Base-by-base conservation (phyloP, 2,329 filamentous ascomycete genomes). In the Phialophora verrucosa region DNA sequence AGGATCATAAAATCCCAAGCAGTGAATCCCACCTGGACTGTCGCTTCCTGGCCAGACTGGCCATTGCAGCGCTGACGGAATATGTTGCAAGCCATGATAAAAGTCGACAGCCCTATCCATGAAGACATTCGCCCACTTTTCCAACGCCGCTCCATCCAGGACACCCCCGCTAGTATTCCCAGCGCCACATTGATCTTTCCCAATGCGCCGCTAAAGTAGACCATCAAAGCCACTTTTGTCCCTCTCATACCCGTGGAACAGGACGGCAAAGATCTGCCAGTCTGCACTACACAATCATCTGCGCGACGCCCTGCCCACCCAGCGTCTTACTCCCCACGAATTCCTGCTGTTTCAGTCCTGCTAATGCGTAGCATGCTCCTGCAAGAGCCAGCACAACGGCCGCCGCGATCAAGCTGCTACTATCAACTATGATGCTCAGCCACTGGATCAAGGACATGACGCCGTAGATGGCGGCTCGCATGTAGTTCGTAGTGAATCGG, bases 401-500 rank as follows among this genome's bases (percentile, higher is more conserved):
- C 4, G 92, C 91, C 1, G 91, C 95, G 72, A 99, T 91, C 78
- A 99, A 82, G 75, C 89, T 92, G 59, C 89, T 91, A 10, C 85
- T 78, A 55, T 80, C 77, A 25, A 82, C 75, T 67, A 91, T 84
- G 70, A 93, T 82, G 77, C 92, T 96, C 66, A 96, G 82, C 87
- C 91, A 98, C 80, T 97, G 93, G 54, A 96, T 79, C 59, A 90
- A 76, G 73, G 88, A 91, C 91, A 98, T 94, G 77, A 87, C 81
- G 65, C 82, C 80, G 81, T 99, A 99, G 76, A 96, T 90, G 65
- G 83, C 90, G 23, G 94, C 94, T 80, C 95, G 63, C 89, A 95
- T 96, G 83, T 93, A 98, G 84, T 97, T 98, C 66, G 93, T 96
- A 70, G 92, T 92, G 83, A 99, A 91, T 75, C 87, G 90, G 80